Conservation (phyloP, 371 early-diverging fungal species). For the Dinochytrium kinnereticum region DNA sequence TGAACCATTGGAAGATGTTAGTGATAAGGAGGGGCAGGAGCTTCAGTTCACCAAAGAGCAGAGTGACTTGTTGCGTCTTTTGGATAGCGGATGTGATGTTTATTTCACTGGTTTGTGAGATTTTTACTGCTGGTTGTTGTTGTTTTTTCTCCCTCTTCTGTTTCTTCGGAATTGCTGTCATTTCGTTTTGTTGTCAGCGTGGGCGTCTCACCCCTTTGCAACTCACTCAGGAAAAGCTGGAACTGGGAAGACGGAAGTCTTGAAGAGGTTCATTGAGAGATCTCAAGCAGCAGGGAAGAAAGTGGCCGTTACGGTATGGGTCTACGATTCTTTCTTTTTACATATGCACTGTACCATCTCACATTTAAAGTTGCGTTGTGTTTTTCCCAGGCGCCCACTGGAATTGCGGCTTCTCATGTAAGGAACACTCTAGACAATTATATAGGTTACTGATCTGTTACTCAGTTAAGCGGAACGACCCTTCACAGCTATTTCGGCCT, state of each 20-base stretch:
- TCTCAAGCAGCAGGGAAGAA: constrained; percentile 41
- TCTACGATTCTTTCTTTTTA: neutral
- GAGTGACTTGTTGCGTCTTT: neutral
- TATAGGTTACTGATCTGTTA: neutral
- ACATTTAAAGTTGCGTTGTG: constrained; percentile 2
- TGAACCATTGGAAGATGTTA: neutral
- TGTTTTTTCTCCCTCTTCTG: neutral
- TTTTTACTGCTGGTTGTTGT: neutral
- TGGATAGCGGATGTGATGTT: constrained; percentile 12
- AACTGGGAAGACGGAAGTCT: constrained; percentile 50
- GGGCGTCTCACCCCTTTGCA: neutral
- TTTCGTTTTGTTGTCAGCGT: neutral
- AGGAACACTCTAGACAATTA: too few species aligned
- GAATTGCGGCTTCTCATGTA: constrained; percentile 54
- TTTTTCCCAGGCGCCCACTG: constrained; percentile 46
- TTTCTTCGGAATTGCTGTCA: neutral
- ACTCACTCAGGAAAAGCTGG: constrained; percentile 47
- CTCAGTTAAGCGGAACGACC: constrained; percentile 62
- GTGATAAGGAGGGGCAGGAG: neutral
- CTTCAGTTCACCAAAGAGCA: neutral
- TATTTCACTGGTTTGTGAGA: constrained; percentile 22
- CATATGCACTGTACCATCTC: neutral
- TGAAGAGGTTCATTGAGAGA: constrained; percentile 37
- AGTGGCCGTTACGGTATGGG: constrained; percentile 45
- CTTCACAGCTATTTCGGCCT: constrained; percentile 65